These are phyloP conservation scores for Thelonectria discophora DNA, from an alignment of 2,329 filamentous ascomycete species.

Conservation along the genomic window DNA sequence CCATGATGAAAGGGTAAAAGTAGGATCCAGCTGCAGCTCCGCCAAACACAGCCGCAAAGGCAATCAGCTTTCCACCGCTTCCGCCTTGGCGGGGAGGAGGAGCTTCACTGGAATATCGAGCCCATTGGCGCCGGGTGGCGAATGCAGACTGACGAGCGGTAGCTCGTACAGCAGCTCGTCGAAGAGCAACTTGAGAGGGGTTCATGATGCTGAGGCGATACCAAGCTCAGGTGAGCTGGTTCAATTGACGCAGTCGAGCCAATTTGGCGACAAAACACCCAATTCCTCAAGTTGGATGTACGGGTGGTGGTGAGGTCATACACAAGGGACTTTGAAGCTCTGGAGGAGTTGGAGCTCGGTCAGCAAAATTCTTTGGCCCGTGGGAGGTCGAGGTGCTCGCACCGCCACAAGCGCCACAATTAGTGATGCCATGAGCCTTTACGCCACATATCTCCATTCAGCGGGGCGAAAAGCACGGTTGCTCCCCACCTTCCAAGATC, in stretches of 20 bases:
- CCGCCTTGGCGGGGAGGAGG: conserved; percentile 36
- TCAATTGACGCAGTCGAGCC: neutral
- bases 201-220: conserved; percentile 40
- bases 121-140: conserved; percentile 43
- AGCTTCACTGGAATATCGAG: conserved; percentile 41
- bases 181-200: conserved; percentile 42
- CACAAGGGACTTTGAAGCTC: conserved; percentile 12
- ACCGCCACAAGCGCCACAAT: conserved; percentile 16
- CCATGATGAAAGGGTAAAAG: conserved; percentile 49
- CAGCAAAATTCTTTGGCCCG: conserved; percentile 42
- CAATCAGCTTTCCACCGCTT: conserved; percentile 44
- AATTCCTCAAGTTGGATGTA: conserved; percentile 21
- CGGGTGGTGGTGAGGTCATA: conserved; percentile 43
- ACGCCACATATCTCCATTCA: conserved; percentile 28
- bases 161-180: conserved; percentile 41
- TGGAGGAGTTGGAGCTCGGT: conserved; percentile 24
- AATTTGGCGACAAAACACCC: neutral
- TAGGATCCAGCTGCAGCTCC: conserved; percentile 51
- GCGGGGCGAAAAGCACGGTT: conserved; percentile 27
- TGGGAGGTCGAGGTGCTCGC: conserved; percentile 28
- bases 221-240: neutral
- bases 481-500: conserved; percentile 19
- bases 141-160: conserved; percentile 34
- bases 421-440: neutral
- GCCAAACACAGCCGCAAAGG: conserved; percentile 49